These are phyloP conservation scores for Monosporascus sp. DNA, from an alignment of 2,329 filamentous ascomycete genomes.

Conservation along the genomic window DNA sequence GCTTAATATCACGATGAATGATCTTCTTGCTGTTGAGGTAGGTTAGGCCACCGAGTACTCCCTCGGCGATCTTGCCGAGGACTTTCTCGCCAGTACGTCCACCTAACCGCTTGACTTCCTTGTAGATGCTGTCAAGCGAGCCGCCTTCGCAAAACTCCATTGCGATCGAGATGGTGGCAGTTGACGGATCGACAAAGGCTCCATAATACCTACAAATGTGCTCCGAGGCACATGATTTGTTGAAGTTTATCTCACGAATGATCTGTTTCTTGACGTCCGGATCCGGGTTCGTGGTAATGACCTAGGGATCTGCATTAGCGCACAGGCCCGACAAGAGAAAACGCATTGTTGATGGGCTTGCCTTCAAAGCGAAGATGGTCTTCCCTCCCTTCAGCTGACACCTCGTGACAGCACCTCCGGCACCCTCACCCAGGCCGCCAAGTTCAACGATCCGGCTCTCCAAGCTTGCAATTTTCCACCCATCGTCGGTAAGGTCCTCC, in stretches of 20 bases:
- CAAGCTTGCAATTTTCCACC: slow-evolving; percentile 88
- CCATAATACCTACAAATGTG: slow-evolving; percentile 98
- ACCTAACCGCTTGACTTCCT: slow-evolving; percentile 91
- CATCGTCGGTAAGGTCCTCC: slow-evolving; percentile 89
- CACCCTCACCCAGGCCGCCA: slow-evolving; percentile 87
- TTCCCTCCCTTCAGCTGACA: slow-evolving; percentile 87
- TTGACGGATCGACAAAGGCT: slow-evolving; percentile 92
- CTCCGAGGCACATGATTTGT: slow-evolving; percentile 92
- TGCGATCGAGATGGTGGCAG: slow-evolving; percentile 92
- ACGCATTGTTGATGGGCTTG: slow-evolving; percentile 33
- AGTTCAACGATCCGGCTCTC: slow-evolving; percentile 84
- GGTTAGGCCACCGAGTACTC: slow-evolving; percentile 85
- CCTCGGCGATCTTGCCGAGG: slow-evolving; percentile 91
- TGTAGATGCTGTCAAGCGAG: slow-evolving; percentile 93
- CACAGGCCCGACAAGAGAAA: slow-evolving; percentile 6
- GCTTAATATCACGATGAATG: slow-evolving; percentile 98
- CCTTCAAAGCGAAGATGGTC: slow-evolving; percentile 94
- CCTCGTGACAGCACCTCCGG: slow-evolving; percentile 89
- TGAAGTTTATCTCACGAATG: slow-evolving; percentile 91
- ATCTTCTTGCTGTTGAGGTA: slow-evolving; percentile 96
- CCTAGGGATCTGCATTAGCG: slow-evolving; percentile 44
- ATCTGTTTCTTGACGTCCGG: slow-evolving; percentile 99
- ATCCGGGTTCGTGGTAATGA: slow-evolving; percentile 97
- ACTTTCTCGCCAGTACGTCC: slow-evolving; percentile 96
- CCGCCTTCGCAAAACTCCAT: slow-evolving; percentile 99